Evolutionary conservation across 441 rosid genomes (phyloP).

Genomic region (Pelargonium cotyledonis): DNA sequence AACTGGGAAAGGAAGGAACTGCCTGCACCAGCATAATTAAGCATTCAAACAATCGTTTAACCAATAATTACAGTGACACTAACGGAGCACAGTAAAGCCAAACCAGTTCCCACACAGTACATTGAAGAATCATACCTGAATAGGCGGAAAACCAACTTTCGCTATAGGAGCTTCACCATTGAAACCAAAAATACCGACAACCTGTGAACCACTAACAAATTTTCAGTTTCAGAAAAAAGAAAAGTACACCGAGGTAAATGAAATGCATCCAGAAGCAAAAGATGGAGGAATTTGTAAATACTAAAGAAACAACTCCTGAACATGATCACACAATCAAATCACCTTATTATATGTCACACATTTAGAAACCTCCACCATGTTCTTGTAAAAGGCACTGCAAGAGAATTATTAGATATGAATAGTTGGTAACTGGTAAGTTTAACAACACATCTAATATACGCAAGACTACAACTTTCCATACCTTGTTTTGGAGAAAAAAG

Average conservation of each 20-base stretch:
- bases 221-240: not conserved
- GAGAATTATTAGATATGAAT: slow-evolving; percentile 9
- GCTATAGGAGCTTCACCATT: slow-evolving; percentile 90
- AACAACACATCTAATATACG: not conserved
- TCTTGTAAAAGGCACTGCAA: slow-evolving; percentile 75
- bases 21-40: slow-evolving; percentile 44
- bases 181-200: slow-evolving; percentile 85
- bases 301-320: not conserved
- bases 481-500: not conserved
- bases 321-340: not conserved
- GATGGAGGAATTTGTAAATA: not conserved
- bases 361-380: slow-evolving; percentile 76
- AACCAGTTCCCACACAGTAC: not conserved
- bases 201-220: slow-evolving; percentile 33
- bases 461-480: not conserved
- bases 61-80: not conserved
- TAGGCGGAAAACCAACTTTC: slow-evolving; percentile 85
- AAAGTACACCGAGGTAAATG: not conserved
- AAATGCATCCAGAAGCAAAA: not conserved
- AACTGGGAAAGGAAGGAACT: slow-evolving; percentile 85
- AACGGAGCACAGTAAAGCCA: not conserved
- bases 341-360: slow-evolving; percentile 89
- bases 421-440: not conserved
- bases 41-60: not conserved
- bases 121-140: slow-evolving; percentile 48